Base-by-base conservation (phyloP, 2,329 filamentous ascomycete genomes). In the Curvularia lunata region DNA sequence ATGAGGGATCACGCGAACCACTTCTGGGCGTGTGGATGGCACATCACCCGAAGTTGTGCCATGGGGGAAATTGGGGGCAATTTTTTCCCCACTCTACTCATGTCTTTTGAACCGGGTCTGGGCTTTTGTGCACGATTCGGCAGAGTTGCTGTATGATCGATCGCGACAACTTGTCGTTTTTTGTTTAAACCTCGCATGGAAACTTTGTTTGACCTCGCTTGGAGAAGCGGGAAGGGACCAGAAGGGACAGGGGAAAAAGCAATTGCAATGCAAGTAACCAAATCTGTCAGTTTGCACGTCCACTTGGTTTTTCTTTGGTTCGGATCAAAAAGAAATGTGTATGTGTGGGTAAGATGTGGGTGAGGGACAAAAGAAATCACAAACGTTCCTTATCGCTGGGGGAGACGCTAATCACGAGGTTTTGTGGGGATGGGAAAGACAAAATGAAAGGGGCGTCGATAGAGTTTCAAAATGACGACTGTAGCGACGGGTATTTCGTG, bases 391-490 rank as follows among this genome's bases (percentile, higher is more conserved):
- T 18, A 18, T 37, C 16, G 34, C 16, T n/a, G 6, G 34, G 16
- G 13, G 16, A 18, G n/a, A 18, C 34, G 34, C 34, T 18, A 37
- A 37, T 7, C 5, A 37, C 6, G 34, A 16, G 34, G 3, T 37
- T 25, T 42, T 42, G 40, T 42, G 40, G 40, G 40, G 40, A 42
- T 42, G 40, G 21, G 40, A 25, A 42, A 42, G 40, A 25, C 40
- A 25, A 21, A 42, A 16, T 25, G 13, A 21, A 16, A 25, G 25
- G 40, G 40, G 40, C 21, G 21, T 6, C 4, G 23, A 42, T 16
- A 25, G 21, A 42, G 40, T 42, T 42, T 42, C 40, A 42, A 13
- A 12, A 7, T 16, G 23, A 46, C n/a, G 34, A 37, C 16, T 18
- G 16, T 37, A 37, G 34, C 34, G 34, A 37, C 16, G 7, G 16